Conservation (phyloP, 129 eudicot genomes). For the Artemisia argyi region DNA sequence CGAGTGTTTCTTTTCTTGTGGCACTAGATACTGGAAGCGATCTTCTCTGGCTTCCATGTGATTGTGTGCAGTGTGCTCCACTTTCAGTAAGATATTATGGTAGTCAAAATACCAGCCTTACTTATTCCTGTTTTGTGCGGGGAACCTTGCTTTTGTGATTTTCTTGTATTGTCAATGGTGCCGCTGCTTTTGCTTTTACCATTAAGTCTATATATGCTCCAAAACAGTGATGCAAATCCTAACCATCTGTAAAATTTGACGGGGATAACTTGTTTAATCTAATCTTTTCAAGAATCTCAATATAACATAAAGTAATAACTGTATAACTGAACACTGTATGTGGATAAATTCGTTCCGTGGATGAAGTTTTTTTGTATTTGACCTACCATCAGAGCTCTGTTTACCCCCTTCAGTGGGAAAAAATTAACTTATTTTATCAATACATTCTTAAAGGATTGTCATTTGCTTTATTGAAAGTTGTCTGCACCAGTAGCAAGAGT, state of each 20-base stretch:
- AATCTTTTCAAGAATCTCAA: not conserved
- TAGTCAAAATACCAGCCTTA: constrained; percentile 52
- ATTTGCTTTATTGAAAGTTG: not conserved
- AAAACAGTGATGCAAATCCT: constrained; percentile 3
- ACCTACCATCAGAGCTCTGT: not conserved
- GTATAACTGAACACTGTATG: not conserved
- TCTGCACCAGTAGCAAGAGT: not conserved
- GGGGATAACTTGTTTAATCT: not conserved
- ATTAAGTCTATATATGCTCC: constrained; percentile 8
- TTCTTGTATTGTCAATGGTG: constrained; percentile 10
- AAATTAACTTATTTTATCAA: too few species aligned
- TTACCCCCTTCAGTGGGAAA: not conserved
- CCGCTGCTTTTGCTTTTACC: constrained; percentile 2
- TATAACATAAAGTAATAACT: not conserved
- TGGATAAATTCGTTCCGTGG: not conserved
- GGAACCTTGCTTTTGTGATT: not conserved
- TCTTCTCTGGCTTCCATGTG: constrained; percentile 96
- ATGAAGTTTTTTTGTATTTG: not conserved
- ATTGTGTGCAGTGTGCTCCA: constrained; percentile 89
- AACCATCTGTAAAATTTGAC: not conserved
- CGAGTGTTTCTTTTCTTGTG: constrained; percentile 90
- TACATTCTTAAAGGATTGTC: not conserved
- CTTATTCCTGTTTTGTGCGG: too few species aligned
- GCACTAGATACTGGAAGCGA: constrained; percentile 97
- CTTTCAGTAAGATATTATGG: constrained; percentile 72